phyloP scores from a whole-genome alignment of 805 yeast genomes.

The Metschnikowia peoriensis region DNA sequence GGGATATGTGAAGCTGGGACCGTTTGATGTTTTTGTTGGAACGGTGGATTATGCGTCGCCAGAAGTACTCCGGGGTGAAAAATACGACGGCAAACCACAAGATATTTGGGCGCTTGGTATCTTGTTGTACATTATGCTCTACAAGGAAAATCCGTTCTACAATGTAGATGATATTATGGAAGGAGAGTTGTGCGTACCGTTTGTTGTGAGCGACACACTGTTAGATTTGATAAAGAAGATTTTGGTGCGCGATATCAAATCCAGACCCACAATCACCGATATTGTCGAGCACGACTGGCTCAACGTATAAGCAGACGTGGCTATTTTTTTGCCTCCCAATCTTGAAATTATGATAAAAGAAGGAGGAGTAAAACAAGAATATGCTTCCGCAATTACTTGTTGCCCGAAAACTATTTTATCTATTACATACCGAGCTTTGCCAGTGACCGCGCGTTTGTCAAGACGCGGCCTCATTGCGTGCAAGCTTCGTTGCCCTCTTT shows the following conservation, averaged over 20 bases:
- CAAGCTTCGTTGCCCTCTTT: too few relatives aligned
- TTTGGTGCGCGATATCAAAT: conserved; percentile 60
- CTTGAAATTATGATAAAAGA: too few relatives aligned
- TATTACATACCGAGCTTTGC: neutral
- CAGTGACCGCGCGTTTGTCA: conserved; percentile 9
- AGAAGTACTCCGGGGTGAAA: conserved; percentile 84
- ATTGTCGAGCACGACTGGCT: conserved; percentile 73
- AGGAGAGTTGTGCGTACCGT: conserved; percentile 76
- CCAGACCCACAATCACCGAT: conserved; percentile 73
- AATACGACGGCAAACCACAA: conserved; percentile 90
- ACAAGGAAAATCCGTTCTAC: conserved; percentile 93
- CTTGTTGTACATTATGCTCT: conserved; percentile 80
- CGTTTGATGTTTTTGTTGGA: conserved; percentile 96
- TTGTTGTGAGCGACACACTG: conserved; percentile 59
- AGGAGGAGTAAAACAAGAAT: too few relatives aligned
- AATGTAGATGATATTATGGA: conserved; percentile 95
- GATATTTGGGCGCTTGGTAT: conserved; percentile 98
- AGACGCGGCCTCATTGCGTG: conserved; percentile 2
- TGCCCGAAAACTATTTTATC: too few relatives aligned
- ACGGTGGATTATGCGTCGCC: conserved; percentile 98
- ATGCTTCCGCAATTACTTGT: too few relatives aligned
- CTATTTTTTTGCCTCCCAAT: too few relatives aligned
- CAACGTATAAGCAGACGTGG: conserved; percentile 12
- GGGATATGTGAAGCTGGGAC: conserved; percentile 85
- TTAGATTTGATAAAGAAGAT: conserved; percentile 60